phyloP scores from a whole-genome alignment of 352 stramenopile genomes.

The Pythium volutum region DNA sequence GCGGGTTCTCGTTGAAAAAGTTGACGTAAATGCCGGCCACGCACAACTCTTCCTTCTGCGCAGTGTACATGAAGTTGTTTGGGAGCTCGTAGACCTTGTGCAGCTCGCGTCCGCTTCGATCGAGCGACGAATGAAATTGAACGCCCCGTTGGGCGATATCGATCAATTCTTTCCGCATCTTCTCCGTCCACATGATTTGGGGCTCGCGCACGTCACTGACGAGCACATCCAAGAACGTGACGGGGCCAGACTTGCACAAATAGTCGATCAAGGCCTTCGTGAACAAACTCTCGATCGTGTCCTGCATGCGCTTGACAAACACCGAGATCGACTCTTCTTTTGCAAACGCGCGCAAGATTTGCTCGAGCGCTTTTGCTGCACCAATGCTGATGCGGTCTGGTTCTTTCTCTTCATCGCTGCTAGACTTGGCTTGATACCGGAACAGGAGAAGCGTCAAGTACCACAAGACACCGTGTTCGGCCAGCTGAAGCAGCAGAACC shows the following conservation, averaged over 20 bases:
- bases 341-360: constrained; percentile 63
- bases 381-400: constrained; percentile 66
- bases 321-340: constrained; percentile 72
- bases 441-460: constrained; percentile 84
- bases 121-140: constrained; percentile 62
- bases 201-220: constrained; percentile 71
- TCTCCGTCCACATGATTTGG: constrained; percentile 86
- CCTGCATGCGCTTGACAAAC: constrained; percentile 79
- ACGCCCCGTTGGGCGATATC: constrained; percentile 63
- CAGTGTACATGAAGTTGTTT: constrained; percentile 70
- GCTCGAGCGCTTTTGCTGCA: constrained; percentile 66
- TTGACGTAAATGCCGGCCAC: constrained; percentile 88
- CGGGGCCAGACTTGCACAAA: constrained; percentile 50
- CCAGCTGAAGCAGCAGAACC: constrained; percentile 73
- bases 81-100: constrained; percentile 79
- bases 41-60: constrained; percentile 81
- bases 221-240: constrained; percentile 71
- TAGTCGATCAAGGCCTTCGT: constrained; percentile 75
- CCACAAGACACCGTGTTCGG: constrained; percentile 80
- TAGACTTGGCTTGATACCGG: constrained; percentile 34
- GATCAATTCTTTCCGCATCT: constrained; percentile 76
- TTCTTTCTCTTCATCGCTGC: constrained; percentile 31
- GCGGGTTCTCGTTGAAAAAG: constrained; percentile 86
- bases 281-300: constrained; percentile 83
- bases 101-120: constrained; percentile 49